Base-by-base conservation (phyloP, 352 stramenopile species). In the Elongisporangium anandrum region DNA sequence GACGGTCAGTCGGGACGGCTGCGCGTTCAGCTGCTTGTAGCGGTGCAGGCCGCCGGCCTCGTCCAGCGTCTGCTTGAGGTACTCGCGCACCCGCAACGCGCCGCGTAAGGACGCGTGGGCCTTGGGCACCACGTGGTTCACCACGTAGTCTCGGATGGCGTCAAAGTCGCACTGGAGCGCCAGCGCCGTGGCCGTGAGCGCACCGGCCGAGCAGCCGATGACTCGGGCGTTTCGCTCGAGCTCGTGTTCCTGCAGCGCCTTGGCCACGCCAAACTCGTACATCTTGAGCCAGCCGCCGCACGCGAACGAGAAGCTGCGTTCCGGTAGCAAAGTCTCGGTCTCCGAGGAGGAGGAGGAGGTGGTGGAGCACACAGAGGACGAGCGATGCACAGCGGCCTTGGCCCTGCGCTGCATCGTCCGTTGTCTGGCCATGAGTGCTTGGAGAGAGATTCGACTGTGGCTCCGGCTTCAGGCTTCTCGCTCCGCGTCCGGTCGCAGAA, bases 241-340 rank as follows among this genome's bases (percentile, higher is more conserved):
- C 23, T 81, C 76, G 60, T 77, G 76, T 59, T 94, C 59, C 54
- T 96, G 85, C 21, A 96, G 72, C 19, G 84, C 84, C 60, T 95
- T 93, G 59, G 83, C 83, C 24, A 95, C 86, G 49, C 88, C 88
- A 50, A 96, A 95, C 19, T 89, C 65, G 67, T 95, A 95, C 79
- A 88, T 89, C 65, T 95, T 96, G 62, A 96, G 83, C 80, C 81
- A 96, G 0, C 88, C 88, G 22, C 81, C 85, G 55, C 85, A 94
- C 1, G 84, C 82, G 65, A 96, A 96, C 63, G 85, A 96, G 72
- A 90, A 92, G 65, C 81, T 92, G 60, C 64, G n/a, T 23, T 65
- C 64, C 5, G 9, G 29, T 15, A 8, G 29, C 29, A 13, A 15
- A 13, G 29, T 8, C 29, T 41, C 29, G 29, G 29, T 15, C 29